Conservation (phyloP, 78 protist species). For the Guillardia theta region DNA sequence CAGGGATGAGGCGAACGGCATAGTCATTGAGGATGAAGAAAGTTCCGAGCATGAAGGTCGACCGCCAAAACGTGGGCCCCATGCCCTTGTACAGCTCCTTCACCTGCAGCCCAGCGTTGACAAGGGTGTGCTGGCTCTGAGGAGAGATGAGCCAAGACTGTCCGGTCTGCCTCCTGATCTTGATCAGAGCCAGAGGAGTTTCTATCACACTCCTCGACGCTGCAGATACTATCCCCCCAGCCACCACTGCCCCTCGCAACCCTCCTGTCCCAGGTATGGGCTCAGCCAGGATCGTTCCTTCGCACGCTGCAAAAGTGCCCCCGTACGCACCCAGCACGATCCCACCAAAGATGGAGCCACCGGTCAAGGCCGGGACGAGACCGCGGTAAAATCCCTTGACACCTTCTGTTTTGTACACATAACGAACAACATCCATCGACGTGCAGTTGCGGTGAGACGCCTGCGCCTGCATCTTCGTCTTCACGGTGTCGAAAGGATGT, state of each 20-base stretch:
- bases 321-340: not conserved
- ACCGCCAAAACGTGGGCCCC: not conserved
- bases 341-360: not conserved
- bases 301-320: not conserved
- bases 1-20: not conserved
- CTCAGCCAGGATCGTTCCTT: not conserved
- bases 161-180: not conserved
- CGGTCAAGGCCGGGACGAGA: not conserved
- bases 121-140: not conserved
- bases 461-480: conserved; percentile 7
- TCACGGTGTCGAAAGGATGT: not conserved
- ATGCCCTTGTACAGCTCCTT: not conserved
- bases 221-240: not conserved
- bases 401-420: not conserved
- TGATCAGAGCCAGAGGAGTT: not conserved
- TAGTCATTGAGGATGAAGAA: not conserved
- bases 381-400: not conserved
- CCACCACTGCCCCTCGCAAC: not conserved
- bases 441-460: not conserved
- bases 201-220: not conserved
- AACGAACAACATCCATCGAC: not conserved
- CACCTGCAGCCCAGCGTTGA: not conserved
- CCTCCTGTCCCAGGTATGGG: not conserved
- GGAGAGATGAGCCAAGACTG: not conserved
- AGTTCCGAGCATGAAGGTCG: not conserved